A percentile compares a stretch with the other conserved stretches of the same genome.
phyloP scores from a whole-genome alignment of 129 eudicot species.

The Ambrosia trifida region DNA sequence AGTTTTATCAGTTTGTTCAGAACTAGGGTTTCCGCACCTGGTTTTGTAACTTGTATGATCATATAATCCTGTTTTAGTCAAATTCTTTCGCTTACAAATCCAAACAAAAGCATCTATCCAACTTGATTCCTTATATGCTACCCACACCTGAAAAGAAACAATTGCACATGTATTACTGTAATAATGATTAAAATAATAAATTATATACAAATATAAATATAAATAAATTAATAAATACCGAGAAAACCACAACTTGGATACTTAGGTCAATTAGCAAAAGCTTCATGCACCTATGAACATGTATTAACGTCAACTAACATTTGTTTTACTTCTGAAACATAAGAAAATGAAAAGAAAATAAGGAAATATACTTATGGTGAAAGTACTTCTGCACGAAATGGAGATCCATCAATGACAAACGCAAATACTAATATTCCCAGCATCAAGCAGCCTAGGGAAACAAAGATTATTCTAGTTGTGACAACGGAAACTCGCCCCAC shows the following conservation, averaged over 20 bases:
- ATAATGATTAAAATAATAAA: not conserved
- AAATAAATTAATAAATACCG: not conserved
- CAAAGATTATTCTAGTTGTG: not conserved
- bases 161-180: too few species aligned
- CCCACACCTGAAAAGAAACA: too few species aligned
- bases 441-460: conserved; percentile 7
- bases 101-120: too few species aligned
- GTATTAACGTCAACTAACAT: too few species aligned
- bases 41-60: too few species aligned
- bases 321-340: too few species aligned
- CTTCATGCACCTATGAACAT: conserved; percentile 3
- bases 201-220: too few species aligned
- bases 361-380: not conserved
- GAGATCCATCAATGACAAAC: not conserved
- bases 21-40: too few species aligned
- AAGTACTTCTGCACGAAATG: conserved; percentile 2
- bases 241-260: conserved; percentile 15
- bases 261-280: not conserved
- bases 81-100: too few species aligned
- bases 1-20: too few species aligned
- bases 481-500: not conserved
- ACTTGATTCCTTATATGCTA: too few species aligned
- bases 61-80: too few species aligned
- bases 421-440: not conserved
- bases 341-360: not conserved